A percentile compares a stretch with the other conserved stretches of the same genome.
These are phyloP conservation scores for Hygrocybe coccinea DNA, from an alignment of 768 basidiomycete species.

Conservation along the genomic window DNA sequence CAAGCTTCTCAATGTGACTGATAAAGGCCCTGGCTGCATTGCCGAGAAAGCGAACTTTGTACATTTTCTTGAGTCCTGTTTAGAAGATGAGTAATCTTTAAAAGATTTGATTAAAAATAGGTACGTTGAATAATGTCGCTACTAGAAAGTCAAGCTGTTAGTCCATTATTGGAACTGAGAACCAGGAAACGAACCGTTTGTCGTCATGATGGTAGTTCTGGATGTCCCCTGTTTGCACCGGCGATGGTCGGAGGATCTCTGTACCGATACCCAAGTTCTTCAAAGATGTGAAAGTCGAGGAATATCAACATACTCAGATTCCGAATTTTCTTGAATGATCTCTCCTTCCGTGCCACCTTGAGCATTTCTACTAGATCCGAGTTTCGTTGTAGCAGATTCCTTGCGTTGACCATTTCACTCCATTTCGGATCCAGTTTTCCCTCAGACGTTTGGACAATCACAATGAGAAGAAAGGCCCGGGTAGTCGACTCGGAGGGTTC, in stretches of 20 bases:
- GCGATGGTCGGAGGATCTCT: constrained; percentile 2
- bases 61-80: neutral
- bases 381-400: neutral
- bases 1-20: neutral
- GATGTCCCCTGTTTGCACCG: no score
- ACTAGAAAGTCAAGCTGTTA: no score
- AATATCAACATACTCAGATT: neutral
- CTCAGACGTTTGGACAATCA: neutral
- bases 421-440: neutral
- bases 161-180: no score
- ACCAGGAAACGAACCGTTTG: no score
- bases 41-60: neutral
- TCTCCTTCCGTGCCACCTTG: neutral
- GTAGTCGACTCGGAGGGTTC: no score
- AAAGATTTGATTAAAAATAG: constrained; percentile 9
- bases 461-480: neutral
- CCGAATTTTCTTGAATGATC: neutral
- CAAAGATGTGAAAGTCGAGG: neutral
- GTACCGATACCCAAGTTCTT: neutral
- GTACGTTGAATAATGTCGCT: constrained; percentile 7
- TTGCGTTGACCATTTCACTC: neutral
- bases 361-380: neutral
- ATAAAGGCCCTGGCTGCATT: neutral
- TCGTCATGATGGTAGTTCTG: no score
- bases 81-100: constrained; percentile 8